Percentiles rank a stretch among this genome's conserved stretches.
Evolutionary conservation across 2,329 filamentous ascomycete species (phyloP).

Genomic region (Monosporascus sp.): DNA sequence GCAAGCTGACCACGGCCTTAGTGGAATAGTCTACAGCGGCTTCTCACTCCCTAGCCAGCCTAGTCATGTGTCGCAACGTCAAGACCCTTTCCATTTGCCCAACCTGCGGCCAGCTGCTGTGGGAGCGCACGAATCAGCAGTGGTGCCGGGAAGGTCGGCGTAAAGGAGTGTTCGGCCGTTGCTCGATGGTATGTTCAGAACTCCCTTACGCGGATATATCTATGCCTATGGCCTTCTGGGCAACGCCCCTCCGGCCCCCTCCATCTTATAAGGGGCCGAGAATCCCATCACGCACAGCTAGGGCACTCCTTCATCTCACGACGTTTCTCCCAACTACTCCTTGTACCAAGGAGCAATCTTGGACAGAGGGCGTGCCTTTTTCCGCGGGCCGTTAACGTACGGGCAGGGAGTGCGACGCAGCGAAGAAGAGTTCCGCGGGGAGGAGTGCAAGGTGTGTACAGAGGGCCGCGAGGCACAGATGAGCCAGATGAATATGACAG

Average conservation of each 20-base stretch:
- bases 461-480: slow-evolving; percentile 6
- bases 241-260: too few species aligned
- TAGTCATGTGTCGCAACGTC: slow-evolving; percentile 11
- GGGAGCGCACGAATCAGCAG: slow-evolving; percentile 7
- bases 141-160: slow-evolving; percentile 9
- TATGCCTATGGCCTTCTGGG: too few species aligned
- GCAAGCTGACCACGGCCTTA: not conserved
- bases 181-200: not conserved
- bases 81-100: slow-evolving; percentile 9
- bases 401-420: slow-evolving; percentile 3
- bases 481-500: slow-evolving; percentile 8
- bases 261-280: too few species aligned
- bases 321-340: too few species aligned
- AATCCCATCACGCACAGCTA: too few species aligned
- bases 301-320: too few species aligned
- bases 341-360: too few species aligned
- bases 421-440: slow-evolving; percentile 13
- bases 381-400: not conserved
- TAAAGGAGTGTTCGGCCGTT: slow-evolving; percentile 10
- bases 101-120: slow-evolving; percentile 8
- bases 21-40: not conserved
- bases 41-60: not conserved
- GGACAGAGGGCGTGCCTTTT: too few species aligned
- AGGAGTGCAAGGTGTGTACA: slow-evolving; percentile 10
- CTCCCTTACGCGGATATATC: not conserved